Conservation (phyloP, 768 basidiomycete genomes). For the Pleurotus platypus region DNA sequence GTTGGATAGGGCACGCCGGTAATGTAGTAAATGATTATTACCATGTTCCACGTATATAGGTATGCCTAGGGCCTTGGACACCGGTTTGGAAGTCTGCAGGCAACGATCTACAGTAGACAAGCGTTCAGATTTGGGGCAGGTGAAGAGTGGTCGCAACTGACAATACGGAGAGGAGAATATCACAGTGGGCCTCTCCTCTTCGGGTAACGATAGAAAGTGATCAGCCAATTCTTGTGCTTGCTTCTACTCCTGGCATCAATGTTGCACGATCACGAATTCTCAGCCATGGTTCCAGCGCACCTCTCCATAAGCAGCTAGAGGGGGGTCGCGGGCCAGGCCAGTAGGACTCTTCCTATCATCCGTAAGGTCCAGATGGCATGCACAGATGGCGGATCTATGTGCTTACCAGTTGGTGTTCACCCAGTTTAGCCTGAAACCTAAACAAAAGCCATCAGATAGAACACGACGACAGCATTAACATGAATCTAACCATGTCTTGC, state of each 20-base stretch:
- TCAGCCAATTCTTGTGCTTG: conserved; percentile 74
- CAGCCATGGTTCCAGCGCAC: conserved; percentile 25
- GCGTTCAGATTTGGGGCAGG: background rate
- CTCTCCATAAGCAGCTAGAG: conserved; percentile 69
- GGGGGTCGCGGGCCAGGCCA: conserved; percentile 70
- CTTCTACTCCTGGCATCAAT: conserved; percentile 27
- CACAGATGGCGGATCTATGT: background rate
- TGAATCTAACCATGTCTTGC: conserved; percentile 55
- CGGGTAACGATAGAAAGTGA: conserved; percentile 62
- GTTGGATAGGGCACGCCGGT: background rate
- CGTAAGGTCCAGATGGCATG: background rate
- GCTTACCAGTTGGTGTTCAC: conserved; percentile 59
- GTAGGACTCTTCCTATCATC: conserved; percentile 53
- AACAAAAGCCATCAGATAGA: conserved; percentile 7
- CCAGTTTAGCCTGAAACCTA: conserved; percentile 80
- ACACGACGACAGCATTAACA: background rate
- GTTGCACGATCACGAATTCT: no score
- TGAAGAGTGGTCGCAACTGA: conserved; percentile 24
- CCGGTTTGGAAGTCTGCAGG: conserved; percentile 72
- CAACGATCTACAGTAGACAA: conserved; percentile 64
- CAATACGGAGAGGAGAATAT: conserved; percentile 88
- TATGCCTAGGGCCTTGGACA: conserved; percentile 54
- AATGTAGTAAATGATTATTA: conserved; percentile 18
- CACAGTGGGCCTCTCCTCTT: conserved; percentile 65
- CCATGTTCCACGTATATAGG: conserved; percentile 83